Evolutionary conservation across 139 green algal genomes (phyloP).

Genomic region (Chlorella sp.): DNA sequence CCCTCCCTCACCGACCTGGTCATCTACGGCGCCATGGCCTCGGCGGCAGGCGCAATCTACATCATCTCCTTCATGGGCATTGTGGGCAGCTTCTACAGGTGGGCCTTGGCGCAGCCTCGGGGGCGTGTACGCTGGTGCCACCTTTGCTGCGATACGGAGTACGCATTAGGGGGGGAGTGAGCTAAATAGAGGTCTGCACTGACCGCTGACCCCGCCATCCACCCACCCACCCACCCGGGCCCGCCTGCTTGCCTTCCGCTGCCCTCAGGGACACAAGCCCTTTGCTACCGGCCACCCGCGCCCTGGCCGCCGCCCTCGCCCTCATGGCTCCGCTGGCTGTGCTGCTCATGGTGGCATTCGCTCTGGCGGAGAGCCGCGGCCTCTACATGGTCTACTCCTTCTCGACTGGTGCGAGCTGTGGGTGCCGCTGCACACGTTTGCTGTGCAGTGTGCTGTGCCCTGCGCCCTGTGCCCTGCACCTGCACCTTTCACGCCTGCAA

Average conservation of each 20-base stretch:
- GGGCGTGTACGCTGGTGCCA: too few relatives aligned
- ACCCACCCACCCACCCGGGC: too few relatives aligned
- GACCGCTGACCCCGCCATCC: background rate
- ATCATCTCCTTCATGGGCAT: background rate
- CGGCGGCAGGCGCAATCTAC: background rate
- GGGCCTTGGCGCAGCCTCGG: too few relatives aligned
- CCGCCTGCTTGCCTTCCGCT: background rate
- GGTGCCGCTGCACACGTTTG: too few relatives aligned
- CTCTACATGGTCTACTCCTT: background rate
- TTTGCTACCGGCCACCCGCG: background rate
- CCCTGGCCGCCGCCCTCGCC: background rate
- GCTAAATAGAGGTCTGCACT: too few relatives aligned
- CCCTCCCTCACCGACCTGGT: background rate
- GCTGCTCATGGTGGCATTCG: background rate
- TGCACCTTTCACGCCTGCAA: too few relatives aligned
- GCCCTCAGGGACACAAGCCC: background rate
- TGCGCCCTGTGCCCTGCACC: too few relatives aligned
- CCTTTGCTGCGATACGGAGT: too few relatives aligned
- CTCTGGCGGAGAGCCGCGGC: background rate
- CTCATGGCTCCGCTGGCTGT: background rate
- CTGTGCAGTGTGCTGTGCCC: too few relatives aligned
- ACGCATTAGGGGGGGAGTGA: too few relatives aligned
- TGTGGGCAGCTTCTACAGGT: background rate
- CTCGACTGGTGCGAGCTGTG: background rate
- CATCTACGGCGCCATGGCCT: background rate